Evolutionary conservation across 2,329 filamentous ascomycete genomes (phyloP).

Genomic region (Alternaria triticimaculans): DNA sequence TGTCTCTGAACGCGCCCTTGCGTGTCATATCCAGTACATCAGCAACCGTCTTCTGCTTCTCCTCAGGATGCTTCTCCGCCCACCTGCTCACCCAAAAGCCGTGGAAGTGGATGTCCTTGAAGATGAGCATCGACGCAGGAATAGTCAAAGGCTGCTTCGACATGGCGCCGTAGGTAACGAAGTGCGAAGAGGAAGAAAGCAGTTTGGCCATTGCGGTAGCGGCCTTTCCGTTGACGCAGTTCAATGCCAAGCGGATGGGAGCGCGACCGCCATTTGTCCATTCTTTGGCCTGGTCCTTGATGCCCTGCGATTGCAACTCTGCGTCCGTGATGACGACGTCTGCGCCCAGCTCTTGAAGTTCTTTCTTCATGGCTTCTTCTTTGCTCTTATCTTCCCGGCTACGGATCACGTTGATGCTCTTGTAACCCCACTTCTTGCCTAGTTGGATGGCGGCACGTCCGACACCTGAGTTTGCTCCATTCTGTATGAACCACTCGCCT

Average conservation of each 20-base stretch:
- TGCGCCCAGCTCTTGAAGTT: slow-evolving; percentile 67
- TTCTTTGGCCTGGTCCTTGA: slow-evolving; percentile 66
- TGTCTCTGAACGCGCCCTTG: slow-evolving; percentile 79
- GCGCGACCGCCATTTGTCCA: slow-evolving; percentile 76
- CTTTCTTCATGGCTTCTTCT: slow-evolving; percentile 69
- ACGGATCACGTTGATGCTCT: slow-evolving; percentile 88
- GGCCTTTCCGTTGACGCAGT: slow-evolving; percentile 91
- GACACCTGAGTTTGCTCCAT: slow-evolving; percentile 93
- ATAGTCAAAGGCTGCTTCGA: slow-evolving; percentile 82
- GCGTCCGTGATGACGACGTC: slow-evolving; percentile 68
- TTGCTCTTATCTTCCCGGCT: slow-evolving; percentile 74
- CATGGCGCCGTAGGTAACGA: slow-evolving; percentile 98
- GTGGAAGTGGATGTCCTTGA: slow-evolving; percentile 86
- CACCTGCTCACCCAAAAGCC: slow-evolving; percentile 96
- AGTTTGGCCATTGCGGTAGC: slow-evolving; percentile 79
- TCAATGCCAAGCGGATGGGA: slow-evolving; percentile 78
- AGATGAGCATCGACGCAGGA: slow-evolving; percentile 86
- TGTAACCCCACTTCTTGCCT: slow-evolving; percentile 82
- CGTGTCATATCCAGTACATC: slow-evolving; percentile 81
- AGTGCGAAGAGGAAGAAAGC: slow-evolving; percentile 68
- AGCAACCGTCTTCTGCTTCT: slow-evolving; percentile 80
- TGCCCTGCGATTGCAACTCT: slow-evolving; percentile 67
- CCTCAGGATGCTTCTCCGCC: slow-evolving; percentile 75
- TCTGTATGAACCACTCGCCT: slow-evolving; percentile 97
- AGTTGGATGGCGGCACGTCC: slow-evolving; percentile 91